Evolutionary conservation across 1,139 yeast species (phyloP).

Genomic region (Candida frijolesensis): DNA sequence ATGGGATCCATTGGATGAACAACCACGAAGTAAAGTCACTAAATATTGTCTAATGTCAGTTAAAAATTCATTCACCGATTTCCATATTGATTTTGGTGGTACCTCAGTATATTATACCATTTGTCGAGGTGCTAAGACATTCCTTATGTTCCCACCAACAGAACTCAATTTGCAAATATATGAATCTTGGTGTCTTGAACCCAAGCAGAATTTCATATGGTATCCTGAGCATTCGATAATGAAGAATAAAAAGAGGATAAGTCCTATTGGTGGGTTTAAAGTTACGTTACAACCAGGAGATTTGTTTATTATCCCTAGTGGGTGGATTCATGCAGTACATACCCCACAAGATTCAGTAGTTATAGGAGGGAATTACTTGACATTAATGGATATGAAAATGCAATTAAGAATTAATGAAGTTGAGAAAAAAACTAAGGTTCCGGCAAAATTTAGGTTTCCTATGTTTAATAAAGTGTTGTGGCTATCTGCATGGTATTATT

Average conservation of each 20-base stretch:
- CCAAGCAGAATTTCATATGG: conserved; percentile 66
- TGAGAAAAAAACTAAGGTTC: conserved; percentile 72
- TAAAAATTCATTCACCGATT: conserved; percentile 78
- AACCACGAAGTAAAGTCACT: conserved; percentile 68
- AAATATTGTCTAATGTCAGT: conserved; percentile 88
- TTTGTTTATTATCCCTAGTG: conserved; percentile 81
- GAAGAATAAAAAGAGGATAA: conserved; percentile 24
- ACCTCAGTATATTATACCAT: conserved; percentile 89
- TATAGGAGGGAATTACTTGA: conserved; percentile 85
- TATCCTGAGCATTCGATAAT: conserved; percentile 53
- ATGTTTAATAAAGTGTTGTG: conserved; percentile 71
- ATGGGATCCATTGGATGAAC: conserved; percentile 47
- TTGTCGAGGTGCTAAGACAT: conserved; percentile 69
- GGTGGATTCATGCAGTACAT: conserved; percentile 91
- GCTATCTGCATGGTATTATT: conserved; percentile 55
- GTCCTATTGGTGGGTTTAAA: conserved; percentile 55
- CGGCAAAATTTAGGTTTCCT: conserved; percentile 77
- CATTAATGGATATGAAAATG: conserved; percentile 59
- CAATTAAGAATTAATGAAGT: conserved; percentile 64
- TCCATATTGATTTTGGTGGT: conserved; percentile 91
- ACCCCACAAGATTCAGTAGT: conserved; percentile 82
- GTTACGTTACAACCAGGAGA: conserved; percentile 72
- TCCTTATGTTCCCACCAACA: conserved; percentile 81
- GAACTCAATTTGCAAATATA: conserved; percentile 59
- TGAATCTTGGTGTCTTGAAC: conserved; percentile 70